A percentile compares a stretch with the other conserved stretches of the same genome.
Conservation (phyloP, 495 filamentous ascomycete genomes). For the Aspergillus leporis region DNA sequence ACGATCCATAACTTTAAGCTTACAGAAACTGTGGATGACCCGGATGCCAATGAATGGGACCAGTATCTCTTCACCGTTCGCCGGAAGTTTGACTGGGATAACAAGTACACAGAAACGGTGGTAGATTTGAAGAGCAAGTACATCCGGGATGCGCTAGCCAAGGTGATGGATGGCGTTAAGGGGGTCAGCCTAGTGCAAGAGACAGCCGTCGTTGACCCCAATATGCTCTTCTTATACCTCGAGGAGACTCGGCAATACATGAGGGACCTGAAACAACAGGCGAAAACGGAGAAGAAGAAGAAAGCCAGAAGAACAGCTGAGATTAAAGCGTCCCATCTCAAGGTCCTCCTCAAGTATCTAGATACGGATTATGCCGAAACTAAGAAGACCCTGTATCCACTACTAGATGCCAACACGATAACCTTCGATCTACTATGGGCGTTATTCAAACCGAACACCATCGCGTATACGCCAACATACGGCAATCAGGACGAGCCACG, state of each 20-base stretch:
- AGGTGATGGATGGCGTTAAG: constrained; percentile 80
- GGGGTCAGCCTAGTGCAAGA: constrained; percentile 80
- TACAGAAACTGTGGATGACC: constrained; percentile 74
- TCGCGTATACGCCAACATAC: constrained; percentile 80
- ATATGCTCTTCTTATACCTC: constrained; percentile 85
- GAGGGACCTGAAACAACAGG: constrained; percentile 64
- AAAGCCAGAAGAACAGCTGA: constrained; percentile 60
- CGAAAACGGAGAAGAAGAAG: constrained; percentile 64
- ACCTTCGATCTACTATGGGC: constrained; percentile 92
- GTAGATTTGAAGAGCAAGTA: constrained; percentile 86
- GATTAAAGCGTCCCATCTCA: constrained; percentile 63
- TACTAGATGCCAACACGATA: constrained; percentile 81
- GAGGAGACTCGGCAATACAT: constrained; percentile 69
- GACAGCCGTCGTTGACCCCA: constrained; percentile 76
- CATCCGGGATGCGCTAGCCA: constrained; percentile 69
- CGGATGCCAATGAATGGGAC: constrained; percentile 73
- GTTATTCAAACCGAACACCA: constrained; percentile 85
- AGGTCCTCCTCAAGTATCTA: constrained; percentile 76
- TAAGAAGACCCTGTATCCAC: constrained; percentile 80
- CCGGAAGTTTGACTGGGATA: constrained; percentile 84
- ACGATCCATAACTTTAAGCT: constrained; percentile 82
- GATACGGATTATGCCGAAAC: constrained; percentile 77
- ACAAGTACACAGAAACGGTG: constrained; percentile 75
- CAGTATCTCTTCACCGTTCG: constrained; percentile 86
- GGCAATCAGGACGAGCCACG: constrained; percentile 78